Percentiles rank a stretch among this genome's conserved stretches.
phyloP scores from a whole-genome alignment of 2,329 filamentous ascomycete species.

The Stromatinia cepivora region DNA sequence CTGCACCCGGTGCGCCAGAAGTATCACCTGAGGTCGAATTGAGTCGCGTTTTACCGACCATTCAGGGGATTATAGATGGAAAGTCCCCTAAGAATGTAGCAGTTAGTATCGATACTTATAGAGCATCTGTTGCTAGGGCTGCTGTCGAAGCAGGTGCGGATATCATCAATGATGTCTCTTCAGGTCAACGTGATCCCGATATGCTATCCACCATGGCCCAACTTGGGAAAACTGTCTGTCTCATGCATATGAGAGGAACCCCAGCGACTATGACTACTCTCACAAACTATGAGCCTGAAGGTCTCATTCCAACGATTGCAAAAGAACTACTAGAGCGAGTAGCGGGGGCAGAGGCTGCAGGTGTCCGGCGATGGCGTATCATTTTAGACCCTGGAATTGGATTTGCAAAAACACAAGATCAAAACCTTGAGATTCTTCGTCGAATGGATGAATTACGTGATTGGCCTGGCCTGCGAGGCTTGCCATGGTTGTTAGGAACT shows the following conservation, averaged over 20 bases:
- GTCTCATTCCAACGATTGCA: slow-evolving; percentile 56
- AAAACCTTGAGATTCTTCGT: slow-evolving; percentile 80
- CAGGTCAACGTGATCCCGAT: slow-evolving; percentile 70
- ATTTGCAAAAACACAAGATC: slow-evolving; percentile 80
- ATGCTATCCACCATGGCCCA: slow-evolving; percentile 82
- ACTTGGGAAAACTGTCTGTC: slow-evolving; percentile 73
- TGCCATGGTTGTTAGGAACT: slow-evolving; percentile 87
- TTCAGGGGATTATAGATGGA: slow-evolving; percentile 68
- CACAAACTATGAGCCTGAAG: slow-evolving; percentile 52
- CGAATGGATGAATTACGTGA: slow-evolving; percentile 62
- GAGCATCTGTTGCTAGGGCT: slow-evolving; percentile 74
- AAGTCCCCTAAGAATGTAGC: slow-evolving; percentile 63
- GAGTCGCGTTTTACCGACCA: slow-evolving; percentile 74
- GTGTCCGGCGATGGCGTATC: slow-evolving; percentile 89
- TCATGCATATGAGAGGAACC: slow-evolving; percentile 74
- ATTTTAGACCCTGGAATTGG: slow-evolving; percentile 92
- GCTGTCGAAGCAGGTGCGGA: slow-evolving; percentile 79
- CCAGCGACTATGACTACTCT: slow-evolving; percentile 64
- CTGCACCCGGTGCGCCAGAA: slow-evolving; percentile 71
- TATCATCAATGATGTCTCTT: slow-evolving; percentile 93
- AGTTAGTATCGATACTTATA: slow-evolving; percentile 92
- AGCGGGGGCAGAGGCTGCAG: slow-evolving; percentile 72
- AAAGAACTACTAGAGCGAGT: slow-evolving; percentile 63
- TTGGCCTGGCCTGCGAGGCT: slow-evolving; percentile 63
- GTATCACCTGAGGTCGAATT: slow-evolving; percentile 74